phyloP scores from a whole-genome alignment of 192 early-diverging fungal genomes.

The Coemansia sp. region DNA sequence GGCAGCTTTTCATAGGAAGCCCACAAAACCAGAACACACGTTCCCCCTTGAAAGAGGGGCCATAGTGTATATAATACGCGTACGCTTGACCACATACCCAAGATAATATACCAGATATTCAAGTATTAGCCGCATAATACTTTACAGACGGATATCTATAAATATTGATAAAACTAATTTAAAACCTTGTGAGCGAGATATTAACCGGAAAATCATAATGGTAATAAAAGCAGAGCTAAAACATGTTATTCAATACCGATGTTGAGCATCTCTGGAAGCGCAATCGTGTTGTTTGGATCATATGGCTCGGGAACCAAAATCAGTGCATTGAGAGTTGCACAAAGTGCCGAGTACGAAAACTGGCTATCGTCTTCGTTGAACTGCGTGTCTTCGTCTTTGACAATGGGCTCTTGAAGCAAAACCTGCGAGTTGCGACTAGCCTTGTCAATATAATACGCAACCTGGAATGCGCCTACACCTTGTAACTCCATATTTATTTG shows the following conservation, averaged over 20 bases:
- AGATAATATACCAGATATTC: too few species aligned
- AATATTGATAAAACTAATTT: not conserved
- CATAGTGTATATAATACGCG: too few species aligned
- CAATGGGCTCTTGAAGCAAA: conserved; percentile 35
- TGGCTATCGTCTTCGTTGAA: conserved; percentile 10
- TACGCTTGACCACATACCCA: too few species aligned
- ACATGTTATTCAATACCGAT: conserved; percentile 5
- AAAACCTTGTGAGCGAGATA: too few species aligned
- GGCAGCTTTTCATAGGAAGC: too few species aligned
- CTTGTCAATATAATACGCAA: conserved; percentile 40
- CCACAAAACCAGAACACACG: too few species aligned
- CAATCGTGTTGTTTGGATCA: conserved; percentile 42
- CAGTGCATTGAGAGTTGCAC: conserved; percentile 17
- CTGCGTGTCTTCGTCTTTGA: conserved; percentile 24
- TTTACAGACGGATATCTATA: not conserved
- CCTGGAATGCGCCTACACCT: conserved; percentile 35
- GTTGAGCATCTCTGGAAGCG: conserved; percentile 17
- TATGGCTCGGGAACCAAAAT: conserved; percentile 48
- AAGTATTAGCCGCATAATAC: too few species aligned
- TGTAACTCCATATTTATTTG: not conserved
- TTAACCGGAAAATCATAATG: too few species aligned
- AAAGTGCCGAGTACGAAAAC: conserved; percentile 34
- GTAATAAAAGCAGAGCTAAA: too few species aligned
- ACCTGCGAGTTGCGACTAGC: conserved; percentile 15
- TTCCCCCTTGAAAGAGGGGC: too few species aligned